Base-by-base conservation (phyloP, 2,329 filamentous ascomycete species). In the Claviceps cyperi region DNA sequence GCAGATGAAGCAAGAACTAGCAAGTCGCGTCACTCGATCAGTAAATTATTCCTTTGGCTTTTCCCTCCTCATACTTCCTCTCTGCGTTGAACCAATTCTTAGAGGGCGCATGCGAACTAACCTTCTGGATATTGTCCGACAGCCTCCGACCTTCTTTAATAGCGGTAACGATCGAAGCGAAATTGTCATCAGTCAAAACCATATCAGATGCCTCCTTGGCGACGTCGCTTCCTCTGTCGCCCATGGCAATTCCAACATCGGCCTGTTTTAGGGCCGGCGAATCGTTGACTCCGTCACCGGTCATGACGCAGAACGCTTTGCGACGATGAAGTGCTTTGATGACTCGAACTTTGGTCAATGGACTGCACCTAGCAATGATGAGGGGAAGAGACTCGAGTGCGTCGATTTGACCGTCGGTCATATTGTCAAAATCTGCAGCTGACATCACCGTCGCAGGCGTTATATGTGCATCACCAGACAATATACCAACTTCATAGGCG, bases 151-250 rank as follows among this genome's bases (percentile, higher is more conserved):
- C 83, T 64, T 86, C 81, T 60, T 83, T 77, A 44, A 86, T 80
- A 36, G 79, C 82, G n/a, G 78, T 81, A 40, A 86, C 74, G 50
- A 86, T 86, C 28, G 83, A 88, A 11, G 87, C 85, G 61, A 94
- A 94, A 66, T 94, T 90, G 64, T 92, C 87, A 61, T 92, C 86
- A 0, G 86, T 89, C 40, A 94, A 71, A 37, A 94, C 86, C 75
- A 94, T 92, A 60, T 94, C 87, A 1, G 86, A 84, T 2, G 87
- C 87, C 65, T 92, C 82, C 59, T 86, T 86, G 54, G 83, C 83
- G 9, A 87, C 83, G 59, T 86, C 83, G 43, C 78, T 83, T 15
- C 83, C 83, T 41, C 80, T 73, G 54, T 79, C 70, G 46, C 83
- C 82, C 83, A 86, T 87, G 54, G 83, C 83, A 56, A 87, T 86